Evolutionary conservation across 2,329 filamentous ascomycete genomes (phyloP).

Genomic region (Cladobotryum mycophilum): DNA sequence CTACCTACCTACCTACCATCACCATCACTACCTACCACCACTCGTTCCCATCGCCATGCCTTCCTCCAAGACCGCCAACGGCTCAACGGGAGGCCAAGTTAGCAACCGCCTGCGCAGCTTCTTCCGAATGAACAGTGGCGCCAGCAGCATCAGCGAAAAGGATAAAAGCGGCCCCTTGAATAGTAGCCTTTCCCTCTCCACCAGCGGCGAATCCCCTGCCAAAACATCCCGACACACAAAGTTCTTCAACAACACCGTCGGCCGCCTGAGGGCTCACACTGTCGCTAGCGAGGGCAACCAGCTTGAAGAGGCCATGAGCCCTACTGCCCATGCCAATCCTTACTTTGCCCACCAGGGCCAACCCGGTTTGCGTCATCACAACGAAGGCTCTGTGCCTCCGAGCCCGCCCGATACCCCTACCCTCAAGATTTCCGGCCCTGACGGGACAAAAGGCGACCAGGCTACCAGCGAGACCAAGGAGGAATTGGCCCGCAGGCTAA

Average conservation of each 20-base stretch:
- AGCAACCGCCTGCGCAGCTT: slow-evolving; percentile 65
- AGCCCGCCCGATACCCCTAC: slow-evolving; percentile 87
- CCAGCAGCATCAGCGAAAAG: slow-evolving; percentile 32
- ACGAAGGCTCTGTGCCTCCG: slow-evolving; percentile 85
- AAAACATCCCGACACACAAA: slow-evolving; percentile 78
- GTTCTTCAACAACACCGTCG: slow-evolving; percentile 80
- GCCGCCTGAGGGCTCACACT: slow-evolving; percentile 81
- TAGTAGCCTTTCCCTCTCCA: background rate
- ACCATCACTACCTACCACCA: background rate
- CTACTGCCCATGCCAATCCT: slow-evolving; percentile 89
- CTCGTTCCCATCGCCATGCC: slow-evolving; percentile 35
- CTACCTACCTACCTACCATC: background rate
- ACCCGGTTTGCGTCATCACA: slow-evolving; percentile 87
- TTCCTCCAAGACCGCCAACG: slow-evolving; percentile 46
- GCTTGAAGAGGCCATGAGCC: slow-evolving; percentile 81
- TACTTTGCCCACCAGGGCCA: slow-evolving; percentile 97
- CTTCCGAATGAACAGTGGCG: slow-evolving; percentile 58
- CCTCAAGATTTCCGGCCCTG: slow-evolving; percentile 64
- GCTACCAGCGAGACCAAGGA: slow-evolving; percentile 79
- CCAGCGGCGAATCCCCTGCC: slow-evolving; percentile 13
- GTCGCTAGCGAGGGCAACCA: slow-evolving; percentile 89
- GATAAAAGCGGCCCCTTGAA: slow-evolving; percentile 61
- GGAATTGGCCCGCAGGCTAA: slow-evolving; percentile 84
- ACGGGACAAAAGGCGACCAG: slow-evolving; percentile 57
- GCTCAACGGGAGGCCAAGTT: slow-evolving; percentile 50